Base-by-base conservation (phyloP, 768 basidiomycete genomes). In the Termitomyces sp. region DNA sequence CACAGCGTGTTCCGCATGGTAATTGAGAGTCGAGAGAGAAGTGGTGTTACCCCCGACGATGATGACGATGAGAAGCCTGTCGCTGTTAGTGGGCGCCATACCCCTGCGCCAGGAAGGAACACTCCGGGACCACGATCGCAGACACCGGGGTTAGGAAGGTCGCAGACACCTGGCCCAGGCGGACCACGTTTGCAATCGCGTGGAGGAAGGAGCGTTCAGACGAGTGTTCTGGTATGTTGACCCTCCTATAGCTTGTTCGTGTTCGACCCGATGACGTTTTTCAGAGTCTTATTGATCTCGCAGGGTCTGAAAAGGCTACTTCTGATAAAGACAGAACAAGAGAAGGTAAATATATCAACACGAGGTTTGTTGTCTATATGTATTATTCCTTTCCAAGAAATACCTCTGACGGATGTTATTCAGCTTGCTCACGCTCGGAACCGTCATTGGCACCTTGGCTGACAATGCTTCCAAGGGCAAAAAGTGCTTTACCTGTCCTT, bases 341-440 rank as follows among this genome's bases (percentile, higher is more conserved):
- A 45, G 97, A 99, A 70, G 97, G 96, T 12, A 92, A 90, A 67
- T 96, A 94, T 66, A 99, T 98, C 73, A 99, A 99, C 65, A 91
- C 89, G 3, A 89, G 87, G 87, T 85, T 26, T 37, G 38, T 44
- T 0, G 8, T 35, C 31, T 42, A 40, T 45, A 35, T 42, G 40
- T 44, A 56, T 10, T 42, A 41, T 44, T 55, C n/a, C 37, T 26
- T 31, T 23, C 19, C 23, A 49, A 12, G n/a, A 42, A 37, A 3
- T 31, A 52, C 57, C 7, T 63, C 51, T 59, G 15, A 62, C 37
- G 12, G 56, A 38, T 17, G 17, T 51, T 23, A 56, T 52, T 3
- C 42, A 96, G 93, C 67, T 76, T 98, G 57, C 80, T 98, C 42
- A 96, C 95, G 5, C 83, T 98, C 10, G 94, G 95, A 28, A 86